phyloP scores from a whole-genome alignment of 495 filamentous ascomycete genomes.

The Tetracladium marchalianum region DNA sequence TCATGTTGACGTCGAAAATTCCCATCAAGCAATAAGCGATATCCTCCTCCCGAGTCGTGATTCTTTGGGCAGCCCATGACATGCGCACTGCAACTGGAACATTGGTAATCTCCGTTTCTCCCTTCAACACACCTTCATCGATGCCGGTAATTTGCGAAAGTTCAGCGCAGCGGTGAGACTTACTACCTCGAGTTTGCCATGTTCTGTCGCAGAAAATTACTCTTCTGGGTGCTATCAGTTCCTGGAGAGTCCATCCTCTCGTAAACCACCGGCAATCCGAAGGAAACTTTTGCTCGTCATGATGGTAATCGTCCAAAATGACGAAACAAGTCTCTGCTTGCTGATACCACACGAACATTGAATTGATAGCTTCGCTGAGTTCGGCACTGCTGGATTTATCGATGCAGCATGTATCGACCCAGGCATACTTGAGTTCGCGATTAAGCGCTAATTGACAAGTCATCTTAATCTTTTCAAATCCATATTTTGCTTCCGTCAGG shows the following conservation, averaged over 20 bases:
- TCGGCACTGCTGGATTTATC: constrained; percentile 35
- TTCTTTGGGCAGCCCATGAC: constrained; percentile 19
- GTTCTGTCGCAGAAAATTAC: constrained; percentile 7
- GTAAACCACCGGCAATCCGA: constrained; percentile 5
- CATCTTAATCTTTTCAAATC: constrained; percentile 23
- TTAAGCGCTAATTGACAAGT: constrained; percentile 23
- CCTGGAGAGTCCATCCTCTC: constrained; percentile 14
- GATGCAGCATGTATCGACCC: constrained; percentile 39
- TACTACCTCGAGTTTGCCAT: constrained; percentile 6
- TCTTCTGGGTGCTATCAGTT: constrained; percentile 10
- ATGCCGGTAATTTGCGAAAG: constrained; percentile 1
- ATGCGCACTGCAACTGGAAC: constrained; percentile 11
- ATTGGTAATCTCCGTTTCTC: background rate
- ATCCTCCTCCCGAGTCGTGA: constrained; percentile 19
- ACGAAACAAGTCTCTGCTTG: too few species aligned
- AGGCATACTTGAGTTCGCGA: constrained; percentile 25
- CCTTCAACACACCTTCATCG: background rate
- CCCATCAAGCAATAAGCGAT: constrained; percentile 21
- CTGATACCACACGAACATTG: too few species aligned
- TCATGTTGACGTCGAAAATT: constrained; percentile 21
- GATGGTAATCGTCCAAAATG: too few species aligned
- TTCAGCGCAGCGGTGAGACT: background rate
- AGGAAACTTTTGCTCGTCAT: too few species aligned
- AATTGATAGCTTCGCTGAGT: constrained; percentile 23
- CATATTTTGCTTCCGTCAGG: constrained; percentile 2